phyloP scores from a whole-genome alignment of 1,284 basidiomycete species.

The Cerioporus squamosus region DNA sequence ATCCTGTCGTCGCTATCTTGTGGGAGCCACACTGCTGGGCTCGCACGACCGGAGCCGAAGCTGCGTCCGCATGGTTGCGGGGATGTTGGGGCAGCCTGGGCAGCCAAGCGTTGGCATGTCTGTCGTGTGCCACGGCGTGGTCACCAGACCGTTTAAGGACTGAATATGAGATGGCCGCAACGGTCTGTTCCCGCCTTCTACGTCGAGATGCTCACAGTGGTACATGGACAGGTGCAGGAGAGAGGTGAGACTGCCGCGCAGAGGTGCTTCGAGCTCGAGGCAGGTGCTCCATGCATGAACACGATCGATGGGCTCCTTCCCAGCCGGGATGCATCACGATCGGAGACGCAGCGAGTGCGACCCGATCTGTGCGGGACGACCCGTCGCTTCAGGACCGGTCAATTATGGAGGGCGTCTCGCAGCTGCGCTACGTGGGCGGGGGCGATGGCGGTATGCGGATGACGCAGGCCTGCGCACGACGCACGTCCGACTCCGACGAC shows the following conservation, averaged over 20 bases:
- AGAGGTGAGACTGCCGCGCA: background rate
- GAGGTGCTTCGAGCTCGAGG: background rate
- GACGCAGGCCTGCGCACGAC: too few species aligned
- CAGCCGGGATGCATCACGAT: background rate
- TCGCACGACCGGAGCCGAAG: conserved; percentile 22
- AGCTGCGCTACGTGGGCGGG: too few species aligned
- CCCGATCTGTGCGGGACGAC: background rate
- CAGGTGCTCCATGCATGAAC: background rate
- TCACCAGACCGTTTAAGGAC: conserved; percentile 15
- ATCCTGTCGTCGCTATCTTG: background rate
- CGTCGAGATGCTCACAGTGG: background rate
- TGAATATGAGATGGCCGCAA: conserved; percentile 2
- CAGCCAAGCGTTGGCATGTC: background rate
- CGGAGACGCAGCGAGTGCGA: background rate
- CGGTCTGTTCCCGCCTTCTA: background rate
- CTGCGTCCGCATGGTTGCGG: conserved; percentile 1
- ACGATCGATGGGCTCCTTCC: too few species aligned
- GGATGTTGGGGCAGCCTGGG: background rate
- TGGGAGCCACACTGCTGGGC: conserved; percentile 5
- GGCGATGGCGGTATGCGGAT: too few species aligned
- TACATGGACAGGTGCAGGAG: background rate
- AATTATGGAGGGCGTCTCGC: too few species aligned
- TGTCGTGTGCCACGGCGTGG: conserved; percentile 11
- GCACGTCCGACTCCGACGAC: background rate
- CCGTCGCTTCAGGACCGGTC: background rate